These are phyloP conservation scores for Fusarium sp. DNA, from an alignment of 2,329 filamentous ascomycete genomes.

Conservation along the genomic window DNA sequence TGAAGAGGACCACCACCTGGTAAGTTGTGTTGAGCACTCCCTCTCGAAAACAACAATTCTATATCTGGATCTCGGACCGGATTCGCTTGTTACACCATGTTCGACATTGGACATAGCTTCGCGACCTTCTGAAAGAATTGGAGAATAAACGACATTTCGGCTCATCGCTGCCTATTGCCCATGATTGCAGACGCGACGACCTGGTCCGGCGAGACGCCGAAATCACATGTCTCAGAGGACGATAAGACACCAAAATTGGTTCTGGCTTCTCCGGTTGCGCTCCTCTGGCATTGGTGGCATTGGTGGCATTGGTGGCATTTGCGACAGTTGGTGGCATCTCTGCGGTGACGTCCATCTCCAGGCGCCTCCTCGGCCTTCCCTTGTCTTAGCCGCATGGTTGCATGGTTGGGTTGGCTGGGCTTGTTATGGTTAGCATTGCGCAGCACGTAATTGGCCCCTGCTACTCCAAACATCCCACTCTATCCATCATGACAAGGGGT, in stretches of 20 bases:
- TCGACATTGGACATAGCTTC: constrained; percentile 13
- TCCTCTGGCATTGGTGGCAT: constrained; percentile 3
- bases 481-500: constrained; percentile 28
- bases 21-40: constrained; percentile 43
- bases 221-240: constrained; percentile 28
- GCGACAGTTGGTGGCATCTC: constrained; percentile 31
- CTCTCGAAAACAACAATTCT: constrained; percentile 5
- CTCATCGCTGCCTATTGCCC: constrained; percentile 22
- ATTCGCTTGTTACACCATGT: not conserved
- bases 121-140: not conserved
- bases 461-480: constrained; percentile 39
- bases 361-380: constrained; percentile 33
- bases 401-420: constrained; percentile 8
- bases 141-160: constrained; percentile 12
- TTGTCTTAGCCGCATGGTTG: constrained; percentile 46
- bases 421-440: constrained; percentile 44
- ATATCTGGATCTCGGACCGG: constrained; percentile 1
- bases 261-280: no score
- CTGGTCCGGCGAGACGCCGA: constrained; percentile 16
- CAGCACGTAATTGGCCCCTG: constrained; percentile 41
- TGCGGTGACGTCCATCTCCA: constrained; percentile 44
- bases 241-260: constrained; percentile 15
- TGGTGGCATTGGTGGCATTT: constrained; percentile 40
- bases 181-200: constrained; percentile 3
- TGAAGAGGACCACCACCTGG: constrained; percentile 41